Conservation (phyloP, 495 filamentous ascomycete species). For the Xeromyces bisporus region DNA sequence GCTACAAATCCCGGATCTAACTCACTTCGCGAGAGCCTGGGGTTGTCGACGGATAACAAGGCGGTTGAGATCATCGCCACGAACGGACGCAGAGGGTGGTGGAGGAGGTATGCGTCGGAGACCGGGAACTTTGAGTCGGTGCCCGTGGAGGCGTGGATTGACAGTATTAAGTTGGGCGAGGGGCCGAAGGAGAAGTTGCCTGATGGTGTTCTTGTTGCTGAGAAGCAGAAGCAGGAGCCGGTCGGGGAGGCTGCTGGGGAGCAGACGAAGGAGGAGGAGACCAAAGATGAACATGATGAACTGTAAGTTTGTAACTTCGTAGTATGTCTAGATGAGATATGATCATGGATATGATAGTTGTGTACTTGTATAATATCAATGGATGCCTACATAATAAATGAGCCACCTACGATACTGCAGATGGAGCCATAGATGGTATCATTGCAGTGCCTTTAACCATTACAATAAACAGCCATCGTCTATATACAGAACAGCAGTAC, state of each 20-base stretch:
- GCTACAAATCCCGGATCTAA: constrained; percentile 38
- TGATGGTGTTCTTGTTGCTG: constrained; percentile 43
- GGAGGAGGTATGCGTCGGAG: constrained; percentile 42
- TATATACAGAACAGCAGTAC: no score
- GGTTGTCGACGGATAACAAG: constrained; percentile 32
- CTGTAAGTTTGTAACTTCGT: no score
- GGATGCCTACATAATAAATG: no score
- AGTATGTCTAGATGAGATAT: no score
- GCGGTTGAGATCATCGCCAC: constrained; percentile 68
- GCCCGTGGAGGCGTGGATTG: constrained; percentile 69
- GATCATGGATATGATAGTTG: no score
- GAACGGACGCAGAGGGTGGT: constrained; percentile 71
- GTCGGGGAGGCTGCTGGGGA: constrained; percentile 1
- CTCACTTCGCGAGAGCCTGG: constrained; percentile 42
- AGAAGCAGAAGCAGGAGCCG: constrained; percentile 16
- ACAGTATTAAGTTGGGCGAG: constrained; percentile 73
- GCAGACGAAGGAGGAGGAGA: constrained; percentile 18
- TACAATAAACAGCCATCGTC: no score
- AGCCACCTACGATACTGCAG: no score
- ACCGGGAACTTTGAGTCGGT: constrained; percentile 34
- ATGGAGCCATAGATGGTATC: no score
- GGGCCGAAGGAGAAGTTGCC: constrained; percentile 67
- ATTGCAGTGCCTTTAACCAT: no score
- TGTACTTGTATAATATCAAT: no score
- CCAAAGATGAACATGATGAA: constrained; percentile 24